Base-by-base conservation (phyloP, 192 early-diverging fungal genomes). In the Podila clonocystis region DNA sequence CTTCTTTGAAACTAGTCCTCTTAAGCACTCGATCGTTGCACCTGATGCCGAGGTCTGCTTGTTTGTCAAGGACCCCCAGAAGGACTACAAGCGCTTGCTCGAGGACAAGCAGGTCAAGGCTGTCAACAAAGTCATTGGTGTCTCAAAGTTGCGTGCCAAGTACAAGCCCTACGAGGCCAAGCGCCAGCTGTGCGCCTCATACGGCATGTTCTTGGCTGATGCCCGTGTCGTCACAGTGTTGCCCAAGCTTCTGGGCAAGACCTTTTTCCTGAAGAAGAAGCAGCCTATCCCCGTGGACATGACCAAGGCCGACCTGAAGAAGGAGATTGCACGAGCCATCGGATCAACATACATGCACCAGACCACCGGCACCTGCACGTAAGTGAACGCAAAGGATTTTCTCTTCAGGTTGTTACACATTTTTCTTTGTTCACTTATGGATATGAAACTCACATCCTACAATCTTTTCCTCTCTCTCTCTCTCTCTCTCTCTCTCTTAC, bases 131-230 rank as follows among this genome's bases (percentile, higher is more conserved):
- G 93, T 96, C 22, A 87, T 97, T 82, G 93, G 91, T 31, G 67
- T 96, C 50, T 76, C 85, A 41, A 93, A 97, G 83, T 84, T 99
- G 55, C 90, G 91, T 58, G 87, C 88, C 65, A 93, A 95, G 67
- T 96, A 92, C 82, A 90, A 91, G 74, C 80, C 92, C 45, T 94
- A 91, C 73, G 95, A 98, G 83, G 90, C 91, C 20, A 93, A 90
- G 75, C 90, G 95, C 70, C 79, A 90, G 63, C 87, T 98, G 22
- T 83, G 91, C 67, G 85, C 85, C 22, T 80, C 88, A 4, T 97
- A 94, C 74, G 94, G 95, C 63, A 82, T 98, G 75, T 98, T 99
- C 73, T 84, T 98, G 65, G 89, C 94, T 13, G 98, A 98, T 86
- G 92, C 94, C 20, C 88, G 93, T 15, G 84, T 99, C 19, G 60